These are phyloP conservation scores for Torulaspora delbrueckii DNA, from an alignment of 805 yeast species.

Conservation along the genomic window DNA sequence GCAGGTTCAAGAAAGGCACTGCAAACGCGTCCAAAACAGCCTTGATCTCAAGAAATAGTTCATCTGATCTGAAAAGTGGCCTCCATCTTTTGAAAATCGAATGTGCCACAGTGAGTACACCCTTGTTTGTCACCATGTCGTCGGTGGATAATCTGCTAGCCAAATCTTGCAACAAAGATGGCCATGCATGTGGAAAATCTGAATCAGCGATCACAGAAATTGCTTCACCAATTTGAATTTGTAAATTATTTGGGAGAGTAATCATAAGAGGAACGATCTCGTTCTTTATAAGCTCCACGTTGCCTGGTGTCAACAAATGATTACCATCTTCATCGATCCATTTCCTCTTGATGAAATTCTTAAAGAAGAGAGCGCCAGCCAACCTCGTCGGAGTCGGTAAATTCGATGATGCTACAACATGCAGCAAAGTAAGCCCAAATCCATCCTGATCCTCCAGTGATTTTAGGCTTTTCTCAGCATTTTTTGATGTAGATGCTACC, in stretches of 20 bases:
- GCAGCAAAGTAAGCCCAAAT: slow-evolving; percentile 69
- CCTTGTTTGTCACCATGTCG: slow-evolving; percentile 73
- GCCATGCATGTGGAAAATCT: slow-evolving; percentile 93
- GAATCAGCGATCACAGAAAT: slow-evolving; percentile 89
- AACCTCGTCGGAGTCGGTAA: slow-evolving; percentile 56
- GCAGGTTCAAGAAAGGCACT: slow-evolving; percentile 67
- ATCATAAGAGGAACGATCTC: slow-evolving; percentile 89
- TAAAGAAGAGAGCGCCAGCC: slow-evolving; percentile 88
- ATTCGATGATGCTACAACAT: slow-evolving; percentile 63
- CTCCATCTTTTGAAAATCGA: slow-evolving; percentile 97
- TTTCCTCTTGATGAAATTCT: slow-evolving; percentile 74
- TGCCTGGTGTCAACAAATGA: slow-evolving; percentile 55
- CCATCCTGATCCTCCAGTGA: slow-evolving; percentile 62
- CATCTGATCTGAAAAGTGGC: slow-evolving; percentile 88
- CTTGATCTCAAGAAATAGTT: slow-evolving; percentile 77
- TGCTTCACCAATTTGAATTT: slow-evolving; percentile 92
- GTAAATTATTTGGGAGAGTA: slow-evolving; percentile 68
- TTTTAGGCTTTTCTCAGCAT: slow-evolving; percentile 61
- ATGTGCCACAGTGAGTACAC: slow-evolving; percentile 88
- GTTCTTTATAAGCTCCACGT: slow-evolving; percentile 61
- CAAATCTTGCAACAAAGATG: slow-evolving; percentile 64
- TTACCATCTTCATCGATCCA: slow-evolving; percentile 92
- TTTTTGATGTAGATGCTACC: slow-evolving; percentile 56
- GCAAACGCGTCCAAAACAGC: slow-evolving; percentile 81
- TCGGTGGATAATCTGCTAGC: slow-evolving; percentile 56